Base-by-base conservation (phyloP, 208 protist genomes). In the Trypanosoma scelopori region DNA sequence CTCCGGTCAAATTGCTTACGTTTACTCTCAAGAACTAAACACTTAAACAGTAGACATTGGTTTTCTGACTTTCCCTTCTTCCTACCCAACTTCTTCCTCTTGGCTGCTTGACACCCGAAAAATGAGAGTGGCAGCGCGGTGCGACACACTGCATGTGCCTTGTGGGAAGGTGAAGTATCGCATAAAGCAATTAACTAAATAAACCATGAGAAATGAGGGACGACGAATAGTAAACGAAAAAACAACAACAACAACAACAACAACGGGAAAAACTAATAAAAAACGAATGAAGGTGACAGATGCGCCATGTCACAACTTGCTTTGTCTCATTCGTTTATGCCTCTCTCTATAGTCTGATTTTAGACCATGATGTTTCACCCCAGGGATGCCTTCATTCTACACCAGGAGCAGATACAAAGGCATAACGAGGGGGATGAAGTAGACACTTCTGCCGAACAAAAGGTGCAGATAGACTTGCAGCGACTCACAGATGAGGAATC, bases 351-450 rank as follows among this genome's bases (percentile, higher is more conserved):
- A 52, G 0, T 32, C 5, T 61, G 12, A 35, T 42, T 41, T 53
- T 47, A 23, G 35, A 47, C 25, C 4, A 92, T 91, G 85, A 27
- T 76, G 1, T 79, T 94, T 59, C 78, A 92, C 62, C 77, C 84
- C 0, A 79, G 89, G 22, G 91, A 96, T 69, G 80, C 80, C 22
- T 94, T 94, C 76, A 89, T 96, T 57, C 73, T 91, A 37, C 85
- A 96, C 57, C 91, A 96, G 74, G 85, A 96, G 71, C 64, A 91
- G 25, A 85, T 94, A 57, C 84, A 93, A 62, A 82, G 91, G n/a
- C 71, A 85, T 59, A 93, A 93, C 59, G 91, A 92, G 35, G 91
- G 91, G 9, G 91, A 96, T 58, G 87, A 93, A 50, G 91, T 96
- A n/a, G 91, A 94, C 64, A 94, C 91, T 11, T 94, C 91, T 2